Conservation (phyloP, 2,329 filamentous ascomycete genomes). For the Claviceps sorghi region DNA sequence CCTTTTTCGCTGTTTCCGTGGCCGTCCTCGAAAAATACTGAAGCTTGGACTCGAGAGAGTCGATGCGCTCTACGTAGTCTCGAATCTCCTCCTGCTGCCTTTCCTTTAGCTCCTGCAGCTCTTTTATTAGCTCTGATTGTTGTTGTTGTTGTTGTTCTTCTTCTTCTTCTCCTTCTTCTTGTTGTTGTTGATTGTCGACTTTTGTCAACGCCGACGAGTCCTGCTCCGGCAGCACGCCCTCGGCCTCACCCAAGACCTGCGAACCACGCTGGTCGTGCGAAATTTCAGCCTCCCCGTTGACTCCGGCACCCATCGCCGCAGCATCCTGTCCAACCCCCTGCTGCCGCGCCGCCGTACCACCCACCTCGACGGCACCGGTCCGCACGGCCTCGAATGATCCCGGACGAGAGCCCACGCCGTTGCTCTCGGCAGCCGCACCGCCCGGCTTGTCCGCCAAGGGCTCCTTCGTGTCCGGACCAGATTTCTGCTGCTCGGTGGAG, state of each 20-base stretch:
- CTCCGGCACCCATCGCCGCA: not conserved
- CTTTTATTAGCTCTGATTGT: constrained; percentile 6
- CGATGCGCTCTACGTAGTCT: constrained; percentile 73
- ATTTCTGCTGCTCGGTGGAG: constrained; percentile 17
- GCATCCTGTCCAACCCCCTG: not conserved
- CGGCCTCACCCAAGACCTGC: not conserved
- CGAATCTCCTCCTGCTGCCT: constrained; percentile 67
- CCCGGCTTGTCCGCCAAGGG: not conserved
- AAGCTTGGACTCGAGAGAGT: constrained; percentile 81
- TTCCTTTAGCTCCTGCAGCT: constrained; percentile 13
- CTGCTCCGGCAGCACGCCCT: not conserved
- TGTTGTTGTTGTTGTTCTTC: constrained; percentile 30
- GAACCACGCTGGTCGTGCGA: not conserved
- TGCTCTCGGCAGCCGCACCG: not conserved
- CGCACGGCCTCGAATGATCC: not conserved
- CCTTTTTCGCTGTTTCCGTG: constrained; percentile 57
- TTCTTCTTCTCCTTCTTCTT: constrained; percentile 10
- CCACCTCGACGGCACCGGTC: not conserved
- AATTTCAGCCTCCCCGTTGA: not conserved
- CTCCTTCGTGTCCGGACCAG: constrained; percentile 11
- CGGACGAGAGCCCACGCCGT: not conserved
- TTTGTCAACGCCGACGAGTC: not conserved
- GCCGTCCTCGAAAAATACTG: constrained; percentile 75
- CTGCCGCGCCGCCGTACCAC: not conserved
- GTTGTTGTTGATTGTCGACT: not conserved